phyloP scores from a whole-genome alignment of 805 yeast genomes.

The Lachancea meyersii region DNA sequence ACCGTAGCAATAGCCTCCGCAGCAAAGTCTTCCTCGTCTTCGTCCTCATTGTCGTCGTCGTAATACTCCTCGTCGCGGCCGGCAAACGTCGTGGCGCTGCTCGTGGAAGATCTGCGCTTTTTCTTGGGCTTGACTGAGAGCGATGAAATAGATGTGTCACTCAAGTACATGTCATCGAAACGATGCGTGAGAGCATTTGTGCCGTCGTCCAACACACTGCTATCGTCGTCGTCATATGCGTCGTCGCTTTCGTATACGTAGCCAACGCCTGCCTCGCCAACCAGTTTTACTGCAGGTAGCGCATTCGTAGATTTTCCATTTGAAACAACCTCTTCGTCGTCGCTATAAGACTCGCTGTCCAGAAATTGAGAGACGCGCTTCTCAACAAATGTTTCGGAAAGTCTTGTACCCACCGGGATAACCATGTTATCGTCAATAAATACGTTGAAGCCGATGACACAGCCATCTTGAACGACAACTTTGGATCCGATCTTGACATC shows the following conservation, averaged over 20 bases:
- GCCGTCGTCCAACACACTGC: conserved; percentile 20
- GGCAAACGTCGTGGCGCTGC: conserved; percentile 35
- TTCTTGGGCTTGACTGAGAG: conserved; percentile 41
- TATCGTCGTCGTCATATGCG: conserved; percentile 27
- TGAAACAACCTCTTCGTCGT: conserved; percentile 11
- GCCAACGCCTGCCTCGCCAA: conserved; percentile 36
- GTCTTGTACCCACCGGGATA: conserved; percentile 46
- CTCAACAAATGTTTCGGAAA: conserved; percentile 44
- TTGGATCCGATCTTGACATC: conserved; percentile 48
- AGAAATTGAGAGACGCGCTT: conserved; percentile 19
- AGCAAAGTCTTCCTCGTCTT: conserved; percentile 68
- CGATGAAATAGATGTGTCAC: conserved; percentile 56
- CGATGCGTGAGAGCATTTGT: conserved; percentile 39
- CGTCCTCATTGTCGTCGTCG: conserved; percentile 40
- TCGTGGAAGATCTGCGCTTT: conserved; percentile 38
- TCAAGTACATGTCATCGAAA: conserved; percentile 42
- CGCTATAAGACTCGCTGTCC: conserved; percentile 29
- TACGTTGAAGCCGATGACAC: conserved; percentile 74
- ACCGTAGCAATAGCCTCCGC: conserved; percentile 92
- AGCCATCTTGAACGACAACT: conserved; percentile 55
- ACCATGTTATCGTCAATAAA: conserved; percentile 48
- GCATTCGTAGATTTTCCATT: conserved; percentile 26
- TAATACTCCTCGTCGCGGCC: conserved; percentile 36
- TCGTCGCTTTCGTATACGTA: conserved; percentile 34
- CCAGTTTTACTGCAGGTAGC: conserved; percentile 23